These are phyloP conservation scores for Spathaspora passalidarum DNA, from an alignment of 805 yeast species.

Conservation along the genomic window DNA sequence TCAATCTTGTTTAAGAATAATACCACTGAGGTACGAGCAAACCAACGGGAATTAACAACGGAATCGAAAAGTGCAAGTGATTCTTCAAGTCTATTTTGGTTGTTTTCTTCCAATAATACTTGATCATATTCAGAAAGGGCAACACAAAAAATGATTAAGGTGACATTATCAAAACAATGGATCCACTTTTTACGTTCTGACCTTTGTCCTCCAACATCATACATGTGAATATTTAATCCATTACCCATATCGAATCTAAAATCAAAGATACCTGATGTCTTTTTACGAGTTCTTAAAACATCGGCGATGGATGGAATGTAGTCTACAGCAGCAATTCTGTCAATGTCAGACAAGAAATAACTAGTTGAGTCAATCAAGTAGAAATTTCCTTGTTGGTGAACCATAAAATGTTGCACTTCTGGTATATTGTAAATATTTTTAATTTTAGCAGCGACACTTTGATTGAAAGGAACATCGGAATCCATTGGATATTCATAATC, in stretches of 20 bases:
- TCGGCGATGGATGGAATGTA: conserved; percentile 77
- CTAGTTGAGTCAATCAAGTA: conserved; percentile 83
- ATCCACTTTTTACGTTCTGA: conserved; percentile 97
- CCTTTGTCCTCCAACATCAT: conserved; percentile 94
- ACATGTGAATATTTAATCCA: conserved; percentile 43
- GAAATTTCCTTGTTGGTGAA: conserved; percentile 62
- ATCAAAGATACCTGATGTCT: conserved; percentile 90
- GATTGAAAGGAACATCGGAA: conserved; percentile 51
- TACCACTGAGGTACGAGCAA: conserved; percentile 80
- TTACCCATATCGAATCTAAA: conserved; percentile 71
- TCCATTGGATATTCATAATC: conserved; percentile 51
- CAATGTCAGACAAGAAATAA: conserved; percentile 68
- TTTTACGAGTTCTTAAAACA: conserved; percentile 81
- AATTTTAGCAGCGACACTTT: conserved; percentile 47
- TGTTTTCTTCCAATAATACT: conserved; percentile 69
- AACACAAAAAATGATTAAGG: conserved; percentile 85
- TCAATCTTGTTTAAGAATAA: conserved; percentile 88
- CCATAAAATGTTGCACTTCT: conserved; percentile 54
- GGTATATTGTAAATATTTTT: conserved; percentile 53
- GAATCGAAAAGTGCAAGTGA: conserved; percentile 83
- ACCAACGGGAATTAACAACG: conserved; percentile 91
- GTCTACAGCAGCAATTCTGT: conserved; percentile 54
- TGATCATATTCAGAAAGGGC: conserved; percentile 92
- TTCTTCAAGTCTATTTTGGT: conserved; percentile 77
- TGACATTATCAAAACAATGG: conserved; percentile 91